These are phyloP conservation scores for Royoungia palumana DNA, from an alignment of 768 basidiomycete genomes.

Conservation along the genomic window DNA sequence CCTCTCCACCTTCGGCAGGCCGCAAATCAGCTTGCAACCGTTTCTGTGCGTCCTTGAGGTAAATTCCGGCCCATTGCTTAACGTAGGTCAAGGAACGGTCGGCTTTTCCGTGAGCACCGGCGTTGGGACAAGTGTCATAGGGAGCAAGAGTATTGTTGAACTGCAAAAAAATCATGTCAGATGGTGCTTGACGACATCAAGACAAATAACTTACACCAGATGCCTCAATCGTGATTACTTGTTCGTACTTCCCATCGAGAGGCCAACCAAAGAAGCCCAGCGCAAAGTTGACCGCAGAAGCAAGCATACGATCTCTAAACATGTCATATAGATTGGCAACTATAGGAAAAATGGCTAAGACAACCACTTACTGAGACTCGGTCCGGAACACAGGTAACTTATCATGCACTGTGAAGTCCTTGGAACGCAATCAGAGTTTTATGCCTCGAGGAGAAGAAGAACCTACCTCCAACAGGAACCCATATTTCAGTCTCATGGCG, in stretches of 20 bases:
- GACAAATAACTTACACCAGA: slow-evolving; percentile 42
- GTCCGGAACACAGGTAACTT: slow-evolving; percentile 77
- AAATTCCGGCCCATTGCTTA: slow-evolving; percentile 63
- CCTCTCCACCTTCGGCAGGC: slow-evolving; percentile 27
- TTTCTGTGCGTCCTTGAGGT: slow-evolving; percentile 61
- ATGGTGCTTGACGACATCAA: slow-evolving; percentile 4
- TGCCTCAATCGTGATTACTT: slow-evolving; percentile 72
- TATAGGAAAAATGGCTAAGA: not conserved
- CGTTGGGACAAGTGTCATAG: slow-evolving; percentile 78
- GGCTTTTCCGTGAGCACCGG: slow-evolving; percentile 41
- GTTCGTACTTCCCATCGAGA: slow-evolving; percentile 67
- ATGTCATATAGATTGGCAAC: too few relatives aligned
- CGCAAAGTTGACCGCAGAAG: slow-evolving; percentile 64
- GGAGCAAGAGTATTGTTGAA: slow-evolving; percentile 87
- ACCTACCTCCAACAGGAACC: slow-evolving; percentile 61
- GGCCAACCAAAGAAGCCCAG: slow-evolving; percentile 79
- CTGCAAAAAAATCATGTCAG: slow-evolving; percentile 25
- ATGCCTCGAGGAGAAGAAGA: slow-evolving; percentile 1
- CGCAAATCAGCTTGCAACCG: slow-evolving; percentile 56
- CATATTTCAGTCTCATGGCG: slow-evolving; percentile 74
- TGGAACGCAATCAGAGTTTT: slow-evolving; percentile 23
- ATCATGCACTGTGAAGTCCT: slow-evolving; percentile 58
- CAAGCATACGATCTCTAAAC: slow-evolving; percentile 66
- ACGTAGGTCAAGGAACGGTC: slow-evolving; percentile 60
- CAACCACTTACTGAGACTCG: slow-evolving; percentile 57